A percentile compares a stretch with the other conserved stretches of the same genome.
phyloP scores from a whole-genome alignment of 139 green algal species.

The Chlorella ohadii region DNA sequence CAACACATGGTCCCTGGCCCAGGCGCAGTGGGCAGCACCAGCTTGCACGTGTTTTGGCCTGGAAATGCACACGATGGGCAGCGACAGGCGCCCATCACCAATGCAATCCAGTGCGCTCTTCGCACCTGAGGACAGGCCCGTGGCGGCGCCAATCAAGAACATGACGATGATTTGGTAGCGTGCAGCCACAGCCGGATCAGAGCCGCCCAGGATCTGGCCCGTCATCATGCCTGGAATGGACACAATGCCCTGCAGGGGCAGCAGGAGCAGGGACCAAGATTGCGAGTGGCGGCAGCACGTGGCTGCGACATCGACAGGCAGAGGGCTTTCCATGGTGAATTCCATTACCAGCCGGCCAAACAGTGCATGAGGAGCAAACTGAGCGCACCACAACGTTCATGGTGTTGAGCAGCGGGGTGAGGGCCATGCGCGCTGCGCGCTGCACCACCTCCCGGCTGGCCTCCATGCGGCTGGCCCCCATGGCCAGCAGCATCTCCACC shows the following conservation, averaged over 20 bases:
- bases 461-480: constrained; percentile 83
- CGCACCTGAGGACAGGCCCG: constrained; percentile 3
- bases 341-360: no score
- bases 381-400: constrained; percentile 78
- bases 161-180: constrained; percentile 86
- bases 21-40: no score
- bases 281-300: not conserved
- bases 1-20: not conserved
- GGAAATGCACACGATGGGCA: no score
- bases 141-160: constrained; percentile 68
- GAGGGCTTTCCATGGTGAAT: no score
- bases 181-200: constrained; percentile 65
- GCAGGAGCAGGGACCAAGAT: not conserved
- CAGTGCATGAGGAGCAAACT: not conserved
- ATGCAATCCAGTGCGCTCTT: no score
- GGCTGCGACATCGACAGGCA: no score
- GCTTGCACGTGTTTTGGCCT: no score
- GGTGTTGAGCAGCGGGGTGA: constrained; percentile 86
- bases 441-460: constrained; percentile 61
- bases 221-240: constrained; percentile 63
- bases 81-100: no score
- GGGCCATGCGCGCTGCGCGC: constrained; percentile 57
- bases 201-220: constrained; percentile 84
- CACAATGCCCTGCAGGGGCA: constrained; percentile 63
- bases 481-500: constrained; percentile 76